Percentiles rank a stretch among this genome's conserved stretches.
These are phyloP conservation scores for Bruguiera gymnorhiza DNA, from an alignment of 345 rosid species.

Conservation along the genomic window DNA sequence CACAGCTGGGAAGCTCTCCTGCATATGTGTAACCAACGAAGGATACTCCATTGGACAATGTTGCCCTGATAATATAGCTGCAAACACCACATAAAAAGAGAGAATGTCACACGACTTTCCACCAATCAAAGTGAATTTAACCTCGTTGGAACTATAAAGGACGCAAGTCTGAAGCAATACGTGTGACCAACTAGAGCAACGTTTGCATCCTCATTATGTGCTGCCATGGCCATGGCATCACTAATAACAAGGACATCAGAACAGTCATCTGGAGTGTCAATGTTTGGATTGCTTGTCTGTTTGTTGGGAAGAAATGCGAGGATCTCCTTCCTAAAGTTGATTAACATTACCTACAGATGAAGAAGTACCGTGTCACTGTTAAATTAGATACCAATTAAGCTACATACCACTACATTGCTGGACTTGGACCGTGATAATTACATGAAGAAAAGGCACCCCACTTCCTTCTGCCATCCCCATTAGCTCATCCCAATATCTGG, in stretches of 20 bases:
- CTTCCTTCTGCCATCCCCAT: constrained; percentile 54
- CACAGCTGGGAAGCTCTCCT: constrained; percentile 71
- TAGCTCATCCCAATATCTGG: constrained; percentile 56
- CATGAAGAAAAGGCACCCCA: constrained; percentile 50
- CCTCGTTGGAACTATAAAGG: background rate
- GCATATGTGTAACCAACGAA: constrained; percentile 54
- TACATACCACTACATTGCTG: background rate
- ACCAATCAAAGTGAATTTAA: background rate
- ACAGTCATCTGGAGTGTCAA: constrained; percentile 32
- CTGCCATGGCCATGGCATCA: constrained; percentile 46
- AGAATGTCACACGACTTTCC: background rate
- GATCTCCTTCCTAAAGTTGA: constrained; percentile 69
- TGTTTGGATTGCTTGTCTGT: background rate
- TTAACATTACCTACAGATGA: constrained; percentile 42
- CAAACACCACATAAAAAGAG: background rate
- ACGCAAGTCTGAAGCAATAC: constrained; percentile 23
- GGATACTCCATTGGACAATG: constrained; percentile 32
- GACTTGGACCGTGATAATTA: constrained; percentile 18
- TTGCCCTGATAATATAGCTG: constrained; percentile 49
- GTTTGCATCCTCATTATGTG: constrained; percentile 61
- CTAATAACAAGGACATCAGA: constrained; percentile 49
- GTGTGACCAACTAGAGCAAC: constrained; percentile 53
- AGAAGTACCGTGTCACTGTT: background rate
- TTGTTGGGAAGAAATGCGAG: constrained; percentile 47
- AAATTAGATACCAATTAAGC: background rate